phyloP scores from a whole-genome alignment of 129 eudicot species.

The Chrysanthemum makinoi region DNA sequence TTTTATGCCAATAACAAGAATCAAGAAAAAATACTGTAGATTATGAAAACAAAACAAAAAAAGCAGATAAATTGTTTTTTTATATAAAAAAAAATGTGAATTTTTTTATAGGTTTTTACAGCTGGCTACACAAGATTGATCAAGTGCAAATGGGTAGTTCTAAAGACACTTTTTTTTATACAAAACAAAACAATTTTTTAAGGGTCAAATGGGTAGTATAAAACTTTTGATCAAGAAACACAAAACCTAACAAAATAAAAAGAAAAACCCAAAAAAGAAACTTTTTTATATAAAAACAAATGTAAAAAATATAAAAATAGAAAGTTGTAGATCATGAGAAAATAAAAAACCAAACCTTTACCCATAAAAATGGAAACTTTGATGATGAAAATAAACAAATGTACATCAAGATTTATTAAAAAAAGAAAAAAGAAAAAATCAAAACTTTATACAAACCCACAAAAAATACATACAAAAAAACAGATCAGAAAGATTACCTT shows the following conservation, averaged over 20 bases:
- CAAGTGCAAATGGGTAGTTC: too few species aligned
- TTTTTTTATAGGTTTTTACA: too few species aligned
- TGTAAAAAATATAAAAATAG: background rate
- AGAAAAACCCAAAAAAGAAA: background rate
- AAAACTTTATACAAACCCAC: background rate
- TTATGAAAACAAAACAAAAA: background rate
- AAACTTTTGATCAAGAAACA: background rate
- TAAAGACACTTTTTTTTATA: too few species aligned
- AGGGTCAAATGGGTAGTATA: background rate
- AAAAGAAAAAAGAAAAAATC: background rate
- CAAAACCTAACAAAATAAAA: background rate
- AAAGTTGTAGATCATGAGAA: background rate
- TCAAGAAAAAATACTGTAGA: conserved; percentile 7
- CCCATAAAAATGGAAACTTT: background rate
- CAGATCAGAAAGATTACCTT: conserved; percentile 41
- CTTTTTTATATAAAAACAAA: background rate
- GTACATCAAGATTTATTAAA: background rate
- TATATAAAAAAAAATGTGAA: too few species aligned
- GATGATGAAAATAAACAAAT: background rate
- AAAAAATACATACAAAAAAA: background rate
- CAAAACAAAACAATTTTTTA: background rate
- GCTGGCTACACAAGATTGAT: too few species aligned
- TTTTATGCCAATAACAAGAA: conserved; percentile 8
- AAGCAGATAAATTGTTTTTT: background rate
- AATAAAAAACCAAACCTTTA: background rate